phyloP scores from a whole-genome alignment of 1,284 basidiomycete genomes.

The Sanguinoderma infundibulare region DNA sequence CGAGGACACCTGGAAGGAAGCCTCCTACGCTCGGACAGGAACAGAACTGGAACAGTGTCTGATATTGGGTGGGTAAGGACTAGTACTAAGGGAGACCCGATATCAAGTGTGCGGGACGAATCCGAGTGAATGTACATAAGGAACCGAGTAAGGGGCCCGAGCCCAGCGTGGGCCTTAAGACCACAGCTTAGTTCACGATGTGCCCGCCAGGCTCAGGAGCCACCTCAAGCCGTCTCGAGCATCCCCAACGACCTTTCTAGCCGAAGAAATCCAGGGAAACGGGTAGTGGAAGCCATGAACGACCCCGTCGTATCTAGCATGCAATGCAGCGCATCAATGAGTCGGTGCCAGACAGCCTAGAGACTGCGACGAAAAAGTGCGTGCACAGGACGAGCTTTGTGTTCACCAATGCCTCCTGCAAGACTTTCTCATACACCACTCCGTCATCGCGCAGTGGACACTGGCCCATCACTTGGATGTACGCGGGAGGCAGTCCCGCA shows the following conservation, averaged over 20 bases:
- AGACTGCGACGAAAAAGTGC: neutral
- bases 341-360: neutral
- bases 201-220: neutral
- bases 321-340: too few species aligned
- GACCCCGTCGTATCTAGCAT: slow-evolving; percentile 15
- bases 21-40: neutral
- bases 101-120: too few species aligned
- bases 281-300: slow-evolving; percentile 14
- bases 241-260: neutral
- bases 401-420: slow-evolving; percentile 26
- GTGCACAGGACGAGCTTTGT: slow-evolving; percentile 27
- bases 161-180: too few species aligned
- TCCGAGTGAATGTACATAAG: too few species aligned
- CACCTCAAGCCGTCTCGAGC: slow-evolving; percentile 9
- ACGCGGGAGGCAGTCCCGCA: slow-evolving; percentile 25
- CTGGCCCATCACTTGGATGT: slow-evolving; percentile 25
- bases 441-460: slow-evolving; percentile 32
- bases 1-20: too few species aligned
- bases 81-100: too few species aligned
- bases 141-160: too few species aligned
- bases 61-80: too few species aligned
- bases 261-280: neutral
- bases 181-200: neutral
- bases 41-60: too few species aligned
- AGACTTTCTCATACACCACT: slow-evolving; percentile 25